phyloP scores from a whole-genome alignment of 352 stramenopile genomes.

The Nothophytophthora sp. region DNA sequence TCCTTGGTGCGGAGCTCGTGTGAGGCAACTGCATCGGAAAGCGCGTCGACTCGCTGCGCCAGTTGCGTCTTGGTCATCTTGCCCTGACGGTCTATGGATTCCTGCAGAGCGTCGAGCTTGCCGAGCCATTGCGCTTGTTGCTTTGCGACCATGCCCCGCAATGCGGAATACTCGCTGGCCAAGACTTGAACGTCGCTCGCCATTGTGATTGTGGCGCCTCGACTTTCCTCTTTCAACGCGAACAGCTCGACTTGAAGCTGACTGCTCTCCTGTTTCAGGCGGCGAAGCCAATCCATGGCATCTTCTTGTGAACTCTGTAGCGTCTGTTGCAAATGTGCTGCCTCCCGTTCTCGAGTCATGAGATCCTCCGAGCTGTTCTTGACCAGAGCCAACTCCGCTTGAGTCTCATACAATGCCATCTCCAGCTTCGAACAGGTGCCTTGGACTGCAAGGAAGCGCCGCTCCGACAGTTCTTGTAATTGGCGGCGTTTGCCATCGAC shows the following conservation, averaged over 20 bases:
- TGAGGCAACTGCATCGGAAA: constrained; percentile 33
- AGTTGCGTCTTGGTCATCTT: constrained; percentile 54
- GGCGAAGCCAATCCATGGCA: constrained; percentile 34
- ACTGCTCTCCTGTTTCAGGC: constrained; percentile 39
- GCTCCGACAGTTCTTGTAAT: constrained; percentile 38
- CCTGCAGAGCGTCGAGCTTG: constrained; percentile 44
- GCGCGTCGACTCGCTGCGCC: constrained; percentile 42
- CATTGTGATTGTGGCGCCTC: constrained; percentile 23
- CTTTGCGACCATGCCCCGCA: constrained; percentile 38
- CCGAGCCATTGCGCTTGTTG: constrained; percentile 37
- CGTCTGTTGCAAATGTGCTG: constrained; percentile 35
- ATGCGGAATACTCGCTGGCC: constrained; percentile 34
- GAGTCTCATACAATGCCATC: constrained; percentile 45
- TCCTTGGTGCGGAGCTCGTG: constrained; percentile 51
- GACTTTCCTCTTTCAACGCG: constrained; percentile 37
- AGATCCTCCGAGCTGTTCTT: constrained; percentile 49
- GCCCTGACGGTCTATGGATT: constrained; percentile 44
- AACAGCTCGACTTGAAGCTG: constrained; percentile 43
- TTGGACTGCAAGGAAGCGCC: constrained; percentile 39
- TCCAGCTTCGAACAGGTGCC: constrained; percentile 55
- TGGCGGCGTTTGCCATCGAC: constrained; percentile 44
- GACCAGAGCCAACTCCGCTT: constrained; percentile 39
- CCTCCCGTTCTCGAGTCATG: constrained; percentile 45
- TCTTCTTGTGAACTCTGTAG: constrained; percentile 57
- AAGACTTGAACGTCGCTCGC: constrained; percentile 51